Conservation (phyloP, 2,329 filamentous ascomycete genomes). For the Botrytis cinerea region DNA sequence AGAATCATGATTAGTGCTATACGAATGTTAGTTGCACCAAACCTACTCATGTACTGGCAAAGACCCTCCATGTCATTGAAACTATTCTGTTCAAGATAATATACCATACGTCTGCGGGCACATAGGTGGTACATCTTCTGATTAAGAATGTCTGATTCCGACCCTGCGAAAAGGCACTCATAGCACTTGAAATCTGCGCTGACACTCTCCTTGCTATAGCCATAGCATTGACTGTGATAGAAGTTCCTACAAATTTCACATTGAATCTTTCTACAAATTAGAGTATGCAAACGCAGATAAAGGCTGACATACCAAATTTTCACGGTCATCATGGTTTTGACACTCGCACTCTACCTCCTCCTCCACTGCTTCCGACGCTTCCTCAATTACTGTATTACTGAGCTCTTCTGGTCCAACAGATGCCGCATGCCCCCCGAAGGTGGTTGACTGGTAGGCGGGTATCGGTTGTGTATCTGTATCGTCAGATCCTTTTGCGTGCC, state of each 20-base stretch:
- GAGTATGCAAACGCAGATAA: not conserved
- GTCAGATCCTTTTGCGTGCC: not conserved
- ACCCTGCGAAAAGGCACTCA: constrained; percentile 28
- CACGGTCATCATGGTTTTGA: not conserved
- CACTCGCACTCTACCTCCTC: constrained; percentile 9
- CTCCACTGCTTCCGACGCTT: not conserved
- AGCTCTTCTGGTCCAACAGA: not conserved
- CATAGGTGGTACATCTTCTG: constrained; percentile 25
- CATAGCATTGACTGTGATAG: constrained; percentile 35
- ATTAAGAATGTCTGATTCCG: not conserved
- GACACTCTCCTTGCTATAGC: constrained; percentile 25
- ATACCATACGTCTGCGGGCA: constrained; percentile 29
- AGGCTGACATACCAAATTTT: constrained; percentile 15
- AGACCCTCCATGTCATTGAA: constrained; percentile 25
- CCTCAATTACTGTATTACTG: not conserved
- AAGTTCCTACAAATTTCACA: constrained; percentile 30
- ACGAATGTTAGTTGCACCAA: not conserved
- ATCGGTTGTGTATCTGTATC: constrained; percentile 14
- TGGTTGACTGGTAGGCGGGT: not conserved
- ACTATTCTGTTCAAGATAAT: constrained; percentile 25
- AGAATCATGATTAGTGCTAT: not conserved
- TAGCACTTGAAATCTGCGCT: constrained; percentile 29
- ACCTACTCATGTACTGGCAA: constrained; percentile 19
- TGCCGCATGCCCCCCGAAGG: not conserved
- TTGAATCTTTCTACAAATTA: constrained; percentile 27